These are phyloP conservation scores for Diplodia sapinea DNA, from an alignment of 2,329 filamentous ascomycete species.

Conservation along the genomic window DNA sequence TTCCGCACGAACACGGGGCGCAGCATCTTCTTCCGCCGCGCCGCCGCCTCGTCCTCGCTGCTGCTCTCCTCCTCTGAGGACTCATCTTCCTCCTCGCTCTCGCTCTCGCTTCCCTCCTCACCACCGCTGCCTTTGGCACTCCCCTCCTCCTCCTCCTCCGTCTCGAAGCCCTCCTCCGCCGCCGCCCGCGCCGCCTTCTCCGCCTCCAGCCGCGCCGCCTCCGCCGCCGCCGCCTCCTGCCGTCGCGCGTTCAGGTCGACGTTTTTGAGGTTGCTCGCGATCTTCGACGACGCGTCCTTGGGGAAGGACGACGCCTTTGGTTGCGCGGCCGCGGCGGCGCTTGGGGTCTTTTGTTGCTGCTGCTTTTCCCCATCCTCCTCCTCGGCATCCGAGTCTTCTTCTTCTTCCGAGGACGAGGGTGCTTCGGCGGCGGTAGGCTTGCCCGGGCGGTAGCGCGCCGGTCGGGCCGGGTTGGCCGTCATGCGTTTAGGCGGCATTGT, in stretches of 20 bases:
- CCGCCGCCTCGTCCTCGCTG: conserved; percentile 64
- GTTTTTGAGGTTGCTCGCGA: conserved; percentile 51
- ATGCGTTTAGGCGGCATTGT: conserved; percentile 78
- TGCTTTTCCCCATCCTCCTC: conserved; percentile 51
- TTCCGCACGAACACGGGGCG: conserved; percentile 73
- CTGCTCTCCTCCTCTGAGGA: conserved; percentile 50
- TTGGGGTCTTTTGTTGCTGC: conserved; percentile 40
- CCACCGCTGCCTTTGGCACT: conserved; percentile 35
- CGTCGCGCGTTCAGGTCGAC: conserved; percentile 45
- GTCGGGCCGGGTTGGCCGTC: conserved; percentile 86
- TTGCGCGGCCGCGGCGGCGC: conserved; percentile 34
- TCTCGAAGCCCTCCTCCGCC: conserved; percentile 66
- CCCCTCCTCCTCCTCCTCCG: conserved; percentile 51
- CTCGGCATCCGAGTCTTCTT: conserved; percentile 58
- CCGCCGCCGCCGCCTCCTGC: conserved; percentile 40
- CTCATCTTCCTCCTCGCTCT: conserved; percentile 36
- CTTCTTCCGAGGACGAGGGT: conserved; percentile 52
- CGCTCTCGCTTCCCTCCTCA: conserved; percentile 34
- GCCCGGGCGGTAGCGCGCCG: conserved; percentile 82
- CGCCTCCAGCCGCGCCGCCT: conserved; percentile 38
- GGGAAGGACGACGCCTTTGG: conserved; percentile 56
- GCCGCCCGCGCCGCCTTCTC: conserved; percentile 40
- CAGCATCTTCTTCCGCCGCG: conserved; percentile 59
- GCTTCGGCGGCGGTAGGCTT: conserved; percentile 66
- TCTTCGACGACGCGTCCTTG: conserved; percentile 49